Base-by-base conservation (phyloP, 1,139 yeast genomes). In the Yamadazyma friedrichii region DNA sequence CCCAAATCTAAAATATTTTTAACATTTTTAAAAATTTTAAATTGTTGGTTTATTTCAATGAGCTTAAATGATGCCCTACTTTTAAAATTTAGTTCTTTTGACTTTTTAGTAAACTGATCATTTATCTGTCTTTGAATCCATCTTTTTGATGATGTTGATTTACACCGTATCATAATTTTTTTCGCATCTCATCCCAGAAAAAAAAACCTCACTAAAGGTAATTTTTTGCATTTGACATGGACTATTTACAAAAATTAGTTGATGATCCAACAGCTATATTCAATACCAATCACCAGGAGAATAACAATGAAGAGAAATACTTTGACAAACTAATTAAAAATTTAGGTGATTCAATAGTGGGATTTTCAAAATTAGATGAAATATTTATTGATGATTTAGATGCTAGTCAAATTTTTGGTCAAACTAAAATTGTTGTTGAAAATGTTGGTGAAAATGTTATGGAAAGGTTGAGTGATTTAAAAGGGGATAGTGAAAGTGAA, bases 31-130 rank as follows among this genome's bases (percentile, higher is more conserved):
- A 93, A 82, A 2, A 93, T 48, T 24, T 68, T 64, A 61, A 72
- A 84, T 54, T 76, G 80, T 25, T 80, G 70, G 57, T 89, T 82
- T 27, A 93, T 70, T 56, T 84, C 88, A 15, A 81, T 59, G 33
- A 93, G 67, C 57, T 93, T 93, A 65, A 79, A 91, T 0, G 98
- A 98, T 0, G 98, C 98, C 38, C 98, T 65, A 2, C 97, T 88
- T 51, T 83, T 74, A 51, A 78, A 78, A 44, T 85, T 77, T 38
- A 76, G 73, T 9, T 67, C 65, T 54, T 78, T 81, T 4, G 96
- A 89, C 48, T 82, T 81, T 41, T 76, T 70, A 3, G 88, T 73
- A 59, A 71, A 88, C 33, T 56, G 67, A 59, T 89, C 97, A 16
- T 63, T 69, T 29, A 65, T 61, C 48, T 86, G 94, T 42, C 97